A percentile compares a stretch with the other conserved stretches of the same genome.
Evolutionary conservation across 148 eudicot species (phyloP).

Genomic region (Agrostemma githago): DNA sequence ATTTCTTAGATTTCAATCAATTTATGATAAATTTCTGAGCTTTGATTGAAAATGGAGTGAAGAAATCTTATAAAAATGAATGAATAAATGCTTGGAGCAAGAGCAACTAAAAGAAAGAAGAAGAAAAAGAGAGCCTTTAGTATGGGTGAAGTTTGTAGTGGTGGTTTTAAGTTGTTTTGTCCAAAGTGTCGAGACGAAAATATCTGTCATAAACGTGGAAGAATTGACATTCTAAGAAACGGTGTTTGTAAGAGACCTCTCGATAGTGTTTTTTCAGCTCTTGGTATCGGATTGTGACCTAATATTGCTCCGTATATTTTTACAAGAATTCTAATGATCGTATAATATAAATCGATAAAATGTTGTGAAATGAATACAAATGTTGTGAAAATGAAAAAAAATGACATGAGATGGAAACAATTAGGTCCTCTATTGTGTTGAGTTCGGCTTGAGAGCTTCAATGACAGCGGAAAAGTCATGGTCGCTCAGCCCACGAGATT

Average conservation of each 20-base stretch:
- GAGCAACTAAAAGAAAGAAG: neutral
- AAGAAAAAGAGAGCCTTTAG: neutral
- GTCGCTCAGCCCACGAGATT: constrained; percentile 73
- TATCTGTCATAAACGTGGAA: too few relatives aligned
- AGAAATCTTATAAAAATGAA: neutral
- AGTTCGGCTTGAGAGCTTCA: constrained; percentile 73
- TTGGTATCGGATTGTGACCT: too few relatives aligned
- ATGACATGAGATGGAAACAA: neutral
- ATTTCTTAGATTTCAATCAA: neutral
- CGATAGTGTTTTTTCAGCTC: too few relatives aligned
- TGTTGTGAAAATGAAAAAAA: neutral
- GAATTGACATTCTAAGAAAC: too few relatives aligned
- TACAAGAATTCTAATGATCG: too few relatives aligned
- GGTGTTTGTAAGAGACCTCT: too few relatives aligned
- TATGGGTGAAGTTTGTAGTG: neutral
- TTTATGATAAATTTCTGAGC: neutral
- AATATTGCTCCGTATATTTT: too few relatives aligned
- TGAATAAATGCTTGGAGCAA: neutral
- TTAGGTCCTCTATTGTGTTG: constrained; percentile 20
- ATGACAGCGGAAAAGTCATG: constrained; percentile 89
- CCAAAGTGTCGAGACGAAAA: too few relatives aligned
- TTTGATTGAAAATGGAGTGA: neutral
- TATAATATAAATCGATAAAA: too few relatives aligned
- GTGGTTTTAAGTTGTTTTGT: too few relatives aligned
- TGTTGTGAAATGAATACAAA: too few relatives aligned